phyloP scores from a whole-genome alignment of 116 monocot genomes.

The Iris pallida region DNA sequence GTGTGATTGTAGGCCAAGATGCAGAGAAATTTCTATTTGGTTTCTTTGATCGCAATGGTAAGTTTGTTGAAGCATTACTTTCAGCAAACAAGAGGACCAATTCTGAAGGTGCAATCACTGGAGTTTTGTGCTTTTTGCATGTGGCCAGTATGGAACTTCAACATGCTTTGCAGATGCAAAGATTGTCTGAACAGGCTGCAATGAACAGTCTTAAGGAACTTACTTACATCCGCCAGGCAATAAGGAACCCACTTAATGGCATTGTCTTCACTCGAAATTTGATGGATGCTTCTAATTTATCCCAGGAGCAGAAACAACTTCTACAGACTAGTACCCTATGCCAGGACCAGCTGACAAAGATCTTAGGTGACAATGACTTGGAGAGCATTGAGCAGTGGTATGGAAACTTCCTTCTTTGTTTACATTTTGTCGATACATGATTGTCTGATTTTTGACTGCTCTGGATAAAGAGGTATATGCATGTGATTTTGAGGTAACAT shows the following conservation, averaged over 20 bases:
- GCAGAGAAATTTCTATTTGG: slow-evolving; percentile 67
- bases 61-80: slow-evolving; percentile 60
- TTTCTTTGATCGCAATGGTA: slow-evolving; percentile 50
- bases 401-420: background rate
- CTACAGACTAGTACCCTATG: slow-evolving; percentile 51
- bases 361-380: slow-evolving; percentile 65
- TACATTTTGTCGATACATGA: background rate
- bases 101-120: slow-evolving; percentile 62
- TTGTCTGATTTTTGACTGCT: too few species aligned
- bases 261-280: slow-evolving; percentile 54
- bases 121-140: slow-evolving; percentile 76
- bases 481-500: too few species aligned
- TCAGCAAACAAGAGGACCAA: slow-evolving; percentile 55
- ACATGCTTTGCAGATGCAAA: slow-evolving; percentile 59
- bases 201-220: slow-evolving; percentile 57
- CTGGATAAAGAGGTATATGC: too few species aligned
- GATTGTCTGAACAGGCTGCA: slow-evolving; percentile 52
- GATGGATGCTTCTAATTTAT: slow-evolving; percentile 57
- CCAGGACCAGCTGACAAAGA: slow-evolving; percentile 67
- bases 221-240: slow-evolving; percentile 47
- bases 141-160: slow-evolving; percentile 67
- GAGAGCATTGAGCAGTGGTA: slow-evolving; percentile 86
- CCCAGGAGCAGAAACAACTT: slow-evolving; percentile 56
- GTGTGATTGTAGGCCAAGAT: slow-evolving; percentile 52
- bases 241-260: slow-evolving; percentile 72